Evolutionary conservation across 2,329 filamentous ascomycete genomes (phyloP).

Genomic region (Neonectria faginata): DNA sequence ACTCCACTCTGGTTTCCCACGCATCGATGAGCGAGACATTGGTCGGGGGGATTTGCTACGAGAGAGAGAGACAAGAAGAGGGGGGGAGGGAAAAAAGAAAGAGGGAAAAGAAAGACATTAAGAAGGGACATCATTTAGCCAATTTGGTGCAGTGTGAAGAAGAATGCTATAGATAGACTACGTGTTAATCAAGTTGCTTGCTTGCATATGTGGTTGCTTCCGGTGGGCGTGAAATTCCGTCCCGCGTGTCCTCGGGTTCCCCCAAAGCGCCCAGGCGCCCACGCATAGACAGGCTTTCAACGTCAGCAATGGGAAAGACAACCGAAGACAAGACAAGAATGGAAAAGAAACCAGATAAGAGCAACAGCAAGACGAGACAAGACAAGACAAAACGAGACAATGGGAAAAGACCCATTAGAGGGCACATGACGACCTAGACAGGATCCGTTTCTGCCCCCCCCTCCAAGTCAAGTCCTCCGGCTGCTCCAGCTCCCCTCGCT

Average conservation of each 20-base stretch:
- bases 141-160: background rate
- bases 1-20: constrained; percentile 13
- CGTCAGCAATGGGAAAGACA: background rate
- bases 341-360: constrained; percentile 3
- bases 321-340: background rate
- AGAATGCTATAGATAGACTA: background rate
- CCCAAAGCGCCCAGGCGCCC: background rate
- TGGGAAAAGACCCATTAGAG: background rate
- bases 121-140: background rate
- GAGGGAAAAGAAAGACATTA: background rate
- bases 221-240: constrained; percentile 50
- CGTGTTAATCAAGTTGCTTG: background rate
- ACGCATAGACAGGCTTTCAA: background rate
- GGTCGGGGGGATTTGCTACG: background rate
- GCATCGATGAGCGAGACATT: background rate
- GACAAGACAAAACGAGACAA: constrained; percentile 5
- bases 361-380: constrained; percentile 5
- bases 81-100: background rate
- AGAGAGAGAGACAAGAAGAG: background rate
- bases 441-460: background rate
- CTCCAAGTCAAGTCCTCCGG: background rate
- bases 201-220: background rate
- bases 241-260: constrained; percentile 23
- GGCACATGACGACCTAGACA: background rate
- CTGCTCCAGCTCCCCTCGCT: background rate